Evolutionary conservation across 2,329 filamentous ascomycete species (phyloP).

Genomic region (Dothistroma pini): DNA sequence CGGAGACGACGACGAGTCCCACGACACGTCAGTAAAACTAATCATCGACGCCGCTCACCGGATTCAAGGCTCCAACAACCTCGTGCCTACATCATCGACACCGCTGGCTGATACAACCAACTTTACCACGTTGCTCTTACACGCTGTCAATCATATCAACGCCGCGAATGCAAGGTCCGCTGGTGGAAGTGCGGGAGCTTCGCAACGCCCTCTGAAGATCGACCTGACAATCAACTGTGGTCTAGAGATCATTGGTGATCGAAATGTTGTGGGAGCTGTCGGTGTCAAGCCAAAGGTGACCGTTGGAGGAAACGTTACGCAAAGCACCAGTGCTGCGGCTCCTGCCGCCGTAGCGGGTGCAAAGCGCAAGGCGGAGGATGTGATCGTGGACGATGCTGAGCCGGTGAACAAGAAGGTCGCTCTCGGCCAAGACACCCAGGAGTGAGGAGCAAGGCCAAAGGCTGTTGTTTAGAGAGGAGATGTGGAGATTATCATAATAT

Average conservation of each 20-base stretch:
- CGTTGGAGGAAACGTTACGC: not conserved
- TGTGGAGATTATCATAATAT: not conserved
- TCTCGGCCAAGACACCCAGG: not conserved
- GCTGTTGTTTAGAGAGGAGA: not conserved
- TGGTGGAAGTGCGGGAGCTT: conserved; percentile 21
- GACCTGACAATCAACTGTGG: conserved; percentile 42
- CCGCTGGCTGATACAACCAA: conserved; percentile 38
- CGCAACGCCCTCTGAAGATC: conserved; percentile 45
- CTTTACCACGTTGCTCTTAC: conserved; percentile 46
- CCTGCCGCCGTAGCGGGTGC: conserved; percentile 24
- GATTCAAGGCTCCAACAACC: conserved; percentile 49
- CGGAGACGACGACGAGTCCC: conserved; percentile 13
- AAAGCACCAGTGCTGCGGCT: not conserved
- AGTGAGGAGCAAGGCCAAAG: not conserved
- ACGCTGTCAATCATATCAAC: conserved; percentile 43
- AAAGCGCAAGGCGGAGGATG: conserved; percentile 32
- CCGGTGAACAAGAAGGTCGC: conserved; percentile 23
- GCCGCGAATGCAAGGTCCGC: conserved; percentile 27
- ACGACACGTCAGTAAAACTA: conserved; percentile 41
- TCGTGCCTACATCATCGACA: conserved; percentile 42
- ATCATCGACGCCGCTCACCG: conserved; percentile 49
- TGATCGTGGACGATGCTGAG: conserved; percentile 10
- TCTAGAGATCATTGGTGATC: conserved; percentile 30
- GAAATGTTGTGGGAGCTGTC: conserved; percentile 33
- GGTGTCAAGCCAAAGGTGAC: conserved; percentile 26